Evolutionary conservation across 371 early-diverging fungal species (phyloP), one percentile per base, ranked within the genome.

Genomic region (Rhizopus sp.): DNA sequence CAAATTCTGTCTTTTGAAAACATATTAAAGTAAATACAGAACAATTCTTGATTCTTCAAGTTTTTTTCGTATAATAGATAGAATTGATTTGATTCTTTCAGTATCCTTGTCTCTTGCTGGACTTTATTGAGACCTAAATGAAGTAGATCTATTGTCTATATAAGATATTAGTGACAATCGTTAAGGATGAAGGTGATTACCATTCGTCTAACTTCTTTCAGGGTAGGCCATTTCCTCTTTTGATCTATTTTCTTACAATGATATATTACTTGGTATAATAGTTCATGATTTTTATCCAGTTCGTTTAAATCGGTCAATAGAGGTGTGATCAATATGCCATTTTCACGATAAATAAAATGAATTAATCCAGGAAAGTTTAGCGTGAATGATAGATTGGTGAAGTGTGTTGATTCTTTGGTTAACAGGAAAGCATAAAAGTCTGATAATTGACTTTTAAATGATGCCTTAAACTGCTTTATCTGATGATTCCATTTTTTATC

Each of bases 321-420:
- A 2, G 78, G 78, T 4, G 71, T 46, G 1, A 67, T 45, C 64
- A 75, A 62, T 5, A 67, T 55, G 2, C 73, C 73, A 32, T 68
- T 46, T 16, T 70, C 35, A 9, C 73, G 42, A 55, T 75, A 67
- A 4, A 77, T 50, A 60, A 77, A 80, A 48, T 80, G 80, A n/a
- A 77, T 55, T 3, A 80, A 50, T 0, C 80, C 80, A 16, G 80
- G 80, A 58, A 73, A 80, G 4, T 51, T 57, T 8, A 65, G 52
- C 3, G 68, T 63, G 54, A 75, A 75, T 0, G 80, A 80, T 4
- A 77, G 56, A 48, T 73, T 71, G 7, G 80, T 71, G 17, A 80
- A 80, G 55, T 80, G 80, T 0, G 77, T 72, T 15, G 66, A 45
- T 55, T 72, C 80, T 31, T 77, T 80, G 29, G 72, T 77, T 34